A percentile compares a stretch with the other conserved stretches of the same genome.
phyloP scores from a whole-genome alignment of 179 eudicot genomes.

The Pouteria campechiana region DNA sequence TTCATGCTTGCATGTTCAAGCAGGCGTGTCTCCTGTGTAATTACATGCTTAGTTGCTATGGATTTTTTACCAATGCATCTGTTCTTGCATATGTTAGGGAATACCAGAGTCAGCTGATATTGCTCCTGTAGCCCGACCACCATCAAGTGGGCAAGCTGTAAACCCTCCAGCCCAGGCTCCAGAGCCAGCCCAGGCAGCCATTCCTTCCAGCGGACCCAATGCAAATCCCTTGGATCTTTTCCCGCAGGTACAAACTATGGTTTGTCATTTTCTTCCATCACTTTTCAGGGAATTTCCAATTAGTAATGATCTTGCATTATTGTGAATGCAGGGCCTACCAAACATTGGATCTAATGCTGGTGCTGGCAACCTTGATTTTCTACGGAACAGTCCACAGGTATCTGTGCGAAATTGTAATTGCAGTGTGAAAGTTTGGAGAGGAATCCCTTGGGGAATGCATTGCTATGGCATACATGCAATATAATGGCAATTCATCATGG shows the following conservation, averaged over 20 bases:
- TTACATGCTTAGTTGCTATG: too few relatives aligned
- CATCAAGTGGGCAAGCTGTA: constrained; percentile 39
- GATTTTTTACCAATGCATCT: too few relatives aligned
- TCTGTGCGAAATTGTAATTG: neutral
- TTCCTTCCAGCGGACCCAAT: constrained; percentile 69
- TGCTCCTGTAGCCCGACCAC: constrained; percentile 57
- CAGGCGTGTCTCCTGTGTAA: too few relatives aligned
- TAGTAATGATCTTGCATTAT: neutral
- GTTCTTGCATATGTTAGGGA: constrained; percentile 37
- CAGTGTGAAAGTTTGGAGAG: too few relatives aligned
- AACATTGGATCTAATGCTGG: constrained; percentile 66
- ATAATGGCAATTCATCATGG: too few relatives aligned
- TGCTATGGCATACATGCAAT: too few relatives aligned
- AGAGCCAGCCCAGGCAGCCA: constrained; percentile 38
- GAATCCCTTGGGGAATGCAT: too few relatives aligned
- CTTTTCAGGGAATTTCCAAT: neutral
- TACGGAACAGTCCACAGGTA: constrained; percentile 85
- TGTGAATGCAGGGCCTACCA: constrained; percentile 63
- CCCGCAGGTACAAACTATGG: constrained; percentile 50
- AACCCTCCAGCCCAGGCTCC: constrained; percentile 43
- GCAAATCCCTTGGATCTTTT: constrained; percentile 85
- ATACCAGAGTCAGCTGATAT: constrained; percentile 80
- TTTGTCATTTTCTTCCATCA: neutral
- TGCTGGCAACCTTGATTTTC: constrained; percentile 78
- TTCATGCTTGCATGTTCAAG: too few relatives aligned